Conservation (phyloP, 148 eudicot species). For the Nepenthes gracilis region DNA sequence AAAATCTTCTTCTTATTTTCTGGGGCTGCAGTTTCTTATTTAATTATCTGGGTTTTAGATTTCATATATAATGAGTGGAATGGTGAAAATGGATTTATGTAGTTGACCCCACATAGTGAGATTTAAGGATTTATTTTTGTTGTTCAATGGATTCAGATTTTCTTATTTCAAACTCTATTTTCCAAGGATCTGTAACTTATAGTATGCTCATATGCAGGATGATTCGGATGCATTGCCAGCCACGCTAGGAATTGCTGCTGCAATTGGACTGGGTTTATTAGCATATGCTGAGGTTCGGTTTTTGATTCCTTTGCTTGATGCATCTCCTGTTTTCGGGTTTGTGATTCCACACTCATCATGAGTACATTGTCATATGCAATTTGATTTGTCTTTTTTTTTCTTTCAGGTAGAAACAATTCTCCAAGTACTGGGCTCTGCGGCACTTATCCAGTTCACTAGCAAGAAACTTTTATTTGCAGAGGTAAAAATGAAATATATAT, state of each 20-base stretch:
- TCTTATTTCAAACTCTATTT: too few species aligned
- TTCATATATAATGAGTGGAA: not conserved
- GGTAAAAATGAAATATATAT: constrained; percentile 22
- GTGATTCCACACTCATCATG: not conserved
- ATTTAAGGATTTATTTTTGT: not conserved
- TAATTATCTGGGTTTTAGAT: too few species aligned
- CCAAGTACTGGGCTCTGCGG: constrained; percentile 79
- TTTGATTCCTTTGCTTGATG: not conserved
- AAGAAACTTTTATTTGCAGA: constrained; percentile 86
- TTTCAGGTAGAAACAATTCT: constrained; percentile 79
- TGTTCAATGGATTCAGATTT: too few species aligned
- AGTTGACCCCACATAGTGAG: too few species aligned
- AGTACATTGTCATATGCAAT: constrained; percentile 3
- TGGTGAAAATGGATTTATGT: not conserved
- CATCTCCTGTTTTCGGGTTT: not conserved
- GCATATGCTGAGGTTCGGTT: constrained; percentile 67
- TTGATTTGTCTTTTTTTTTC: constrained; percentile 7
- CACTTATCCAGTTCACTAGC: constrained; percentile 65
- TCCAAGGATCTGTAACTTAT: too few species aligned
- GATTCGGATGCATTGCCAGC: constrained; percentile 38
- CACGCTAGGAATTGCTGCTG: constrained; percentile 66
- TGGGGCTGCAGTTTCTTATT: too few species aligned
- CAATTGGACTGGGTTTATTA: constrained; percentile 59
- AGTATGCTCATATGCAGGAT: constrained; percentile 29
- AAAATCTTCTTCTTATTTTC: too few species aligned